Conservation (phyloP, 2,329 filamentous ascomycete species). For the Aspergillus sp. region DNA sequence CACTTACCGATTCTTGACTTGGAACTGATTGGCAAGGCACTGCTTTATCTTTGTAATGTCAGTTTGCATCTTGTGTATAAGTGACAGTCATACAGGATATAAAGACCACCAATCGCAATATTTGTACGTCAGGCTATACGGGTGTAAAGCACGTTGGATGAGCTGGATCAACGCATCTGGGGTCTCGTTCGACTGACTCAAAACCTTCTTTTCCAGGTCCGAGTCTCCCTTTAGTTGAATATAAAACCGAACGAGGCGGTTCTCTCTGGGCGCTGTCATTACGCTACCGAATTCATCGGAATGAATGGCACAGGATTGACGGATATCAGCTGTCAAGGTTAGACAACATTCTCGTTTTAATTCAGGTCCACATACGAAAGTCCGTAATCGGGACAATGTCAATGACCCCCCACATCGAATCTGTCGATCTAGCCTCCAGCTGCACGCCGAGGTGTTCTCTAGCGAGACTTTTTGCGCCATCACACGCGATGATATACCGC, state of each 20-base stretch:
- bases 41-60: conserved; percentile 3
- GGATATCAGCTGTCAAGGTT: conserved; percentile 17
- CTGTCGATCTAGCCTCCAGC: conserved; percentile 55
- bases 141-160: conserved; percentile 6
- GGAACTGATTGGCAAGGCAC: not conserved
- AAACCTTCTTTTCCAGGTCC: not conserved
- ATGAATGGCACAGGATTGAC: conserved; percentile 15
- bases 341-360: not conserved
- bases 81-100: conserved; percentile 12
- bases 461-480: conserved; percentile 68
- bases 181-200: not conserved
- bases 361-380: conserved; percentile 4
- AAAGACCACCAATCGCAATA: conserved; percentile 20
- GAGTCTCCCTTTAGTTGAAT: conserved; percentile 10
- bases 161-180: conserved; percentile 9
- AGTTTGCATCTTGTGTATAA: not conserved
- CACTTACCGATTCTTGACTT: not conserved
- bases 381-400: conserved; percentile 54
- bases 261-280: conserved; percentile 19
- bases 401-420: conserved; percentile 48
- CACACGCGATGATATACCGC: conserved; percentile 67
- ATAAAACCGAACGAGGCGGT: conserved; percentile 18
- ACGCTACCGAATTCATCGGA: conserved; percentile 13
- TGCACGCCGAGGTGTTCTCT: conserved; percentile 58
- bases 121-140: conserved; percentile 14